Percentiles rank a stretch among this genome's conserved stretches.
These are phyloP conservation scores for Penicillium fuscoglaucum DNA, from an alignment of 2,329 filamentous ascomycete species.

Conservation along the genomic window DNA sequence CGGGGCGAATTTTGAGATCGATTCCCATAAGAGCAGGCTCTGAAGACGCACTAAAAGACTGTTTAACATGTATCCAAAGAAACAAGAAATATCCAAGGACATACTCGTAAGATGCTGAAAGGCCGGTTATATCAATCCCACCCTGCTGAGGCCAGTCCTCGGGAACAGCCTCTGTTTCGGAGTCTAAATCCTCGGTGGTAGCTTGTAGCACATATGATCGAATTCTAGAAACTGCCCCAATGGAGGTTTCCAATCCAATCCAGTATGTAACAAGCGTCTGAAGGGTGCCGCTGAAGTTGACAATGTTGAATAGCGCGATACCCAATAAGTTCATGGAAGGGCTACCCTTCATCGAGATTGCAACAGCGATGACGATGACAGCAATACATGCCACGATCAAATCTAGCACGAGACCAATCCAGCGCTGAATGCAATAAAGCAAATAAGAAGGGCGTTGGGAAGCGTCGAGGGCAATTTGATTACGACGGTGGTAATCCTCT, in stretches of 20 bases:
- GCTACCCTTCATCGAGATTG: slow-evolving; percentile 19
- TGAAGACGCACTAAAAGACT: slow-evolving; percentile 3
- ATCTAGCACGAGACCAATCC: slow-evolving; percentile 16
- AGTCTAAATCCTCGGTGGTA: slow-evolving; percentile 40
- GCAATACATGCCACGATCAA: slow-evolving; percentile 28
- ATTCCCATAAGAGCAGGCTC: slow-evolving; percentile 24
- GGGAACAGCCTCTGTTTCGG: slow-evolving; percentile 37
- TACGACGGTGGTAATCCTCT: slow-evolving; percentile 34
- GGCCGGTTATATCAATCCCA: slow-evolving; percentile 37
- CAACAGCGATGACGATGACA: slow-evolving; percentile 23
- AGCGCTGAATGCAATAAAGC: slow-evolving; percentile 12
- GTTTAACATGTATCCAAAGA: background rate
- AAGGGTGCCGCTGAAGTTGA: slow-evolving; percentile 24
- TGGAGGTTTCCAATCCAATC: slow-evolving; percentile 24
- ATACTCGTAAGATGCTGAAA: slow-evolving; percentile 43
- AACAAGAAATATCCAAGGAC: background rate
- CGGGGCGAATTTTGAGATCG: slow-evolving; percentile 21
- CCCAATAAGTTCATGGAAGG: slow-evolving; percentile 16
- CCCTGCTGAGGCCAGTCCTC: slow-evolving; percentile 41
- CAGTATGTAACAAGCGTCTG: slow-evolving; percentile 19
- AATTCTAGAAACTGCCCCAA: slow-evolving; percentile 36
- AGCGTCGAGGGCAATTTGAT: slow-evolving; percentile 7
- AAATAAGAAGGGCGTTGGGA: slow-evolving; percentile 13
- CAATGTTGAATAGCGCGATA: slow-evolving; percentile 26
- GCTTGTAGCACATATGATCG: slow-evolving; percentile 49